Evolutionary conservation across 257 asterid genomes (phyloP).

Genomic region (Solanum ossicruentum): DNA sequence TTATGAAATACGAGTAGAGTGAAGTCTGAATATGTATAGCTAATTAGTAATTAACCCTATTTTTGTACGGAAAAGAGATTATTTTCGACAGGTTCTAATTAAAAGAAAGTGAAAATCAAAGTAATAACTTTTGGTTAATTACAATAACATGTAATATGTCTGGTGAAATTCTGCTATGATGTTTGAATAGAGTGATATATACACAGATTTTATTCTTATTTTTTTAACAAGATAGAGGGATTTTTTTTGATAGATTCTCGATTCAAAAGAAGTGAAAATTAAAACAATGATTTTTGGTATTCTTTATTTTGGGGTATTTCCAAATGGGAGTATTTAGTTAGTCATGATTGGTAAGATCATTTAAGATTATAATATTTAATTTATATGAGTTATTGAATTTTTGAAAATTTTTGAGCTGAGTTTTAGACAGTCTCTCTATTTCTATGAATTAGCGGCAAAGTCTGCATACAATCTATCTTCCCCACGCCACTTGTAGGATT

Average conservation of each 20-base stretch:
- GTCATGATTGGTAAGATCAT: background rate
- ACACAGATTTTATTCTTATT: background rate
- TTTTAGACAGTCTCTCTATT: too few species aligned
- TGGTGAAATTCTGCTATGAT: background rate
- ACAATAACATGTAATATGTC: background rate
- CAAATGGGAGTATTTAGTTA: background rate
- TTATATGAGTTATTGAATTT: background rate
- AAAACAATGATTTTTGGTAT: background rate
- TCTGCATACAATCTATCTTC: too few species aligned
- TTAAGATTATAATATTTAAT: background rate
- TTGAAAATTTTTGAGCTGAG: background rate
- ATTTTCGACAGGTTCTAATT: background rate
- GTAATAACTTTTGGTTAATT: background rate
- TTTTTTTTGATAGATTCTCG: background rate
- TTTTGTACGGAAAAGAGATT: too few species aligned
- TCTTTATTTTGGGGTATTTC: background rate
- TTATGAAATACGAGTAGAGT: too few species aligned
- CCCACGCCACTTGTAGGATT: too few species aligned
- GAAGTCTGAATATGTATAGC: too few species aligned
- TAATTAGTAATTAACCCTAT: too few species aligned
- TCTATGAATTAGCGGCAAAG: too few species aligned
- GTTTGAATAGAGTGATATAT: background rate
- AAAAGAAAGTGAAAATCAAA: background rate
- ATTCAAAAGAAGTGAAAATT: background rate
- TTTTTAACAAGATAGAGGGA: background rate